Evolutionary conservation across 139 green algal species (phyloP).

Genomic region (Trebouxia sp.): DNA sequence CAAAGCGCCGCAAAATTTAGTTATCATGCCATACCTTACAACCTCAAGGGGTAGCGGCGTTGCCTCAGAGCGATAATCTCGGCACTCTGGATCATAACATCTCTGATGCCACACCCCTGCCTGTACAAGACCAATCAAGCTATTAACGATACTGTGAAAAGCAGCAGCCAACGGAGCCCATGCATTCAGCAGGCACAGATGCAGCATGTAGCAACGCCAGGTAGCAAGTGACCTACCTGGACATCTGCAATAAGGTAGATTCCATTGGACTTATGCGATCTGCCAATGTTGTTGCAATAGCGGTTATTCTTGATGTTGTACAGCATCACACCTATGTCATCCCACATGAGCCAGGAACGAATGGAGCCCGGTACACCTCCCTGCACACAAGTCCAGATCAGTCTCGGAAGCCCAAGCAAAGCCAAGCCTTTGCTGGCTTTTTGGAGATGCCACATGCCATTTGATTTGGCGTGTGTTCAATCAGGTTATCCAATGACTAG

Average conservation of each 20-base stretch:
- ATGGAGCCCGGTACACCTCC: constrained; percentile 48
- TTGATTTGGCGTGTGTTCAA: no score
- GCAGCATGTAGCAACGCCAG: neutral
- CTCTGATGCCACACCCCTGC: constrained; percentile 54
- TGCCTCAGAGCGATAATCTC: constrained; percentile 44
- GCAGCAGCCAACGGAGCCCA: neutral
- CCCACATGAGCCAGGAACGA: constrained; percentile 51
- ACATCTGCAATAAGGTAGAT: constrained; percentile 63
- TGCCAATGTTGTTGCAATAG: constrained; percentile 66
- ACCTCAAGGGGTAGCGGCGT: constrained; percentile 52
- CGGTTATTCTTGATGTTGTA: constrained; percentile 60
- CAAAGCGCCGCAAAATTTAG: no score
- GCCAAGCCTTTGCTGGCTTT: no score
- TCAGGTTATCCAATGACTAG: no score
- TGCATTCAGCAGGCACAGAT: neutral
- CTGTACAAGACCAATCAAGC: constrained; percentile 10
- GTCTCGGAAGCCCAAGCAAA: no score
- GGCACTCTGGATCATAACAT: constrained; percentile 69
- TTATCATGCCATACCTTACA: constrained; percentile 11
- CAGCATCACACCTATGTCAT: constrained; percentile 28
- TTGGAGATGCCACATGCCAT: no score
- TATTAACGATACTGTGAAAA: neutral
- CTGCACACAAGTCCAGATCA: constrained; percentile 37
- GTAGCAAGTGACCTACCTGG: constrained; percentile 42
- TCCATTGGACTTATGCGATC: constrained; percentile 72